Evolutionary conservation across 2,329 filamentous ascomycete species (phyloP), one percentile per base, ranked within the genome.

Genomic region (Thelonectria olida): DNA sequence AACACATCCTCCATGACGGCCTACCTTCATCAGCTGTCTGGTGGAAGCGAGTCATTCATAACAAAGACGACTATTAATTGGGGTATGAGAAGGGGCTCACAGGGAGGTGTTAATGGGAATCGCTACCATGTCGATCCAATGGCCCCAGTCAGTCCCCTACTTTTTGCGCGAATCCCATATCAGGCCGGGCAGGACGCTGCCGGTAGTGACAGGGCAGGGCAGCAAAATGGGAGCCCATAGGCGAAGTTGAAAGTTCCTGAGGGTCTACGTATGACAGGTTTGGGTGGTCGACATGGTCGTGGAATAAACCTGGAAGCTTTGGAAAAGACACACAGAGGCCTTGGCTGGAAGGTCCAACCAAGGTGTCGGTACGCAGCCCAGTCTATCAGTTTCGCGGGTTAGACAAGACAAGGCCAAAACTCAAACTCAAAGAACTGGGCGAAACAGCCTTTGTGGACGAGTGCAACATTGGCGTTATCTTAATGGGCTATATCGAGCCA

Each of bases 51-150:
- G 48, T 53, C 39, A 57, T 54, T 47, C 39, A 54, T 50, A 56
- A 44, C 25, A 56, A 36, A 63, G 52, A 63, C 63, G 44, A 54
- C 36, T 44, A 55, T 56, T 62, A 20, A 48, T 38, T 45, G 47
- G 27, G 39, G 28, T n/a, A 13, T 20, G 48, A 51, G 48, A 44
- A 41, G 45, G 9, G 19, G 22, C 52, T 45, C 41, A 45, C 48
- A 13, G 50, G 41, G 42, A 52, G 28, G 20, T 42, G 17, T 17
- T 47, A 54, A 60, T 60, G 58, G 34, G 23, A 62, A 48, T 54
- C 52, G 55, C 28, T 54, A 58, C 65, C 61, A 58, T 61, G 53
- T 31, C 51, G 45, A 53, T 54, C 36, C 39, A 58, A 58, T 44
- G 54, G 23, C 13, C 50, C 19, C 39, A 31, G 49, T 27, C 49